phyloP scores from a whole-genome alignment of 345 rosid species.

The Bruguiera sexangula region DNA sequence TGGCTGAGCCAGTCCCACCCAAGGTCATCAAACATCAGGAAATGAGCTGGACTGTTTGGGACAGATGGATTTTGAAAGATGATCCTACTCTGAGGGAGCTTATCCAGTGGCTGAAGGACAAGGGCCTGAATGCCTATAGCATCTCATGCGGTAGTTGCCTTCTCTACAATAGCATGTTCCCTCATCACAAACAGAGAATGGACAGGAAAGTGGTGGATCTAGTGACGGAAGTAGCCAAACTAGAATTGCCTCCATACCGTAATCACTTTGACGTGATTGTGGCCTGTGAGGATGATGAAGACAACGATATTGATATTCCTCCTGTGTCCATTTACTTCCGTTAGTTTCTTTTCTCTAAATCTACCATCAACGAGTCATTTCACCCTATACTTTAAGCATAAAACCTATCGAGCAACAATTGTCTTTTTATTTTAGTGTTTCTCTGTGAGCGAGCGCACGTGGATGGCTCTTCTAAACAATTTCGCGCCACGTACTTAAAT shows the following conservation, averaged over 20 bases:
- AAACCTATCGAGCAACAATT: too few species aligned
- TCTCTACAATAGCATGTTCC: slow-evolving; percentile 90
- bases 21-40: slow-evolving; percentile 78
- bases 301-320: slow-evolving; percentile 84
- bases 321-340: slow-evolving; percentile 75
- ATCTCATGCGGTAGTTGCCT: slow-evolving; percentile 86
- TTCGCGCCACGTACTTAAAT: too few species aligned
- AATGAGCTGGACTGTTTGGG: slow-evolving; percentile 98
- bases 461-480: too few species aligned
- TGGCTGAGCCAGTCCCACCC: slow-evolving; percentile 96
- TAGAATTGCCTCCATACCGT: slow-evolving; percentile 65
- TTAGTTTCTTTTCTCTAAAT: slow-evolving; percentile 18
- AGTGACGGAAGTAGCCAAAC: slow-evolving; percentile 77
- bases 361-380: background rate
- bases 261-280: slow-evolving; percentile 86
- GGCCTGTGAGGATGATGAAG: slow-evolving; percentile 88
- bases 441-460: too few species aligned
- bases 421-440: too few species aligned
- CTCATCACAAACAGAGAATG: slow-evolving; percentile 75
- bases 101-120: slow-evolving; percentile 71
- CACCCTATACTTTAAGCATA: background rate
- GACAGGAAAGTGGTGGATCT: slow-evolving; percentile 73
- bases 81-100: slow-evolving; percentile 75
- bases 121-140: slow-evolving; percentile 83
- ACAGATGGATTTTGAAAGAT: slow-evolving; percentile 69